Base-by-base conservation (phyloP, 768 basidiomycete genomes). In the Termitomyces sp. region DNA sequence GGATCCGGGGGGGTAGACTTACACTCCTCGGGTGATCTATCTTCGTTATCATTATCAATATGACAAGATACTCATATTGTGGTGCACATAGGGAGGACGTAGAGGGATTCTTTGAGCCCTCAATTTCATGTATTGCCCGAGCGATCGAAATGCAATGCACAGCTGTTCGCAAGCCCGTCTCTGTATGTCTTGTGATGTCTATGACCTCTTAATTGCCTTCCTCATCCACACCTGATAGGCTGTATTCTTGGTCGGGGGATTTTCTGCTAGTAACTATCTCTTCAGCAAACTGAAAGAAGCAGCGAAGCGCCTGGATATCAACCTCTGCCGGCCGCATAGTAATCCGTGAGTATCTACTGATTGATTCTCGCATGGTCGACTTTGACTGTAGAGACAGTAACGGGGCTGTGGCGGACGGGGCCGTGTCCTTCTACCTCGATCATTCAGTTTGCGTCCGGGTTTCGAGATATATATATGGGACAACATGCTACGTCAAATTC, bases 201-300 rank as follows among this genome's bases (percentile, higher is more conserved):
- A 9, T 51, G 34, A 13, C 22, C 37, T 15, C 29, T 12, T 10
- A 12, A 41, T 28, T 26, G 10, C n/a, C 18, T 10, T 37, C 28
- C 24, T 8, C 41, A 53, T n/a, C 4, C 18, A 22, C 37, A 7
- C 13, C 28, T 49, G 7, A 5, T 50, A 78, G 78, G 69, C 73
- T 26, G 72, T 78, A 22, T 71, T 79, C 33, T 73, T 86, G 1
- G 82, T 85, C 5, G 84, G 84, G 22, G 83, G 83, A 0, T 85
- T 84, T 63, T 77, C 81, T n/a, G 81, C 81, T 0, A 84, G 78
- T 55, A 78, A 83, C 50, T 84, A 78, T 73, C 64, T 85, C 24
- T 81, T 74, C 60, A 63, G 68, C 3, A 69, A 71, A 48, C 72
- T 85, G 1, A 74, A 74, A 37, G 68, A 65, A 51, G 63, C 68